phyloP scores from a whole-genome alignment of 208 protist genomes.

The Wallacemonas sp. region DNA sequence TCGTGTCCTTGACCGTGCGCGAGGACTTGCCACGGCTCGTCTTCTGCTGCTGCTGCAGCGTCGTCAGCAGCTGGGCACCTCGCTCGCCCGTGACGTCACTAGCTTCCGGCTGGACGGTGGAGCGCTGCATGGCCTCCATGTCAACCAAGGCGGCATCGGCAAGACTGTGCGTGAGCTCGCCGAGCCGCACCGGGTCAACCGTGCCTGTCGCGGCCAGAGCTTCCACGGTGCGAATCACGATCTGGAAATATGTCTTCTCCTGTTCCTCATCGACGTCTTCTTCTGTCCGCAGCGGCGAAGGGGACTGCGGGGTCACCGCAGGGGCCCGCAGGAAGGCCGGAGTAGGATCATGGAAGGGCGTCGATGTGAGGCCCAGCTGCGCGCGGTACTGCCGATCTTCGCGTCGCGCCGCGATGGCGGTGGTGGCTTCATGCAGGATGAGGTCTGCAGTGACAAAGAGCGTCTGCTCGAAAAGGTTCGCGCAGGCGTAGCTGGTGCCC shows the following conservation, averaged over 20 bases:
- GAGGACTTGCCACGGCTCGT: not conserved
- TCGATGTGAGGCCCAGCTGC: constrained; percentile 19
- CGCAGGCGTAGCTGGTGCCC: constrained; percentile 18
- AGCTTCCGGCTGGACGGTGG: not conserved
- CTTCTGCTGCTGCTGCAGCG: not conserved
- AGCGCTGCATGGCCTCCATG: not conserved
- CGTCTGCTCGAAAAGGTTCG: constrained; percentile 21
- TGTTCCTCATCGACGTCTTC: constrained; percentile 34
- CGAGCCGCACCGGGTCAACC: constrained; percentile 13
- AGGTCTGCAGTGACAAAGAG: constrained; percentile 15
- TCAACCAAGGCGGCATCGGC: constrained; percentile 16
- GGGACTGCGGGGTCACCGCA: not conserved
- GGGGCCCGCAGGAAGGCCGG: not conserved
- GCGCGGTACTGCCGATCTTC: constrained; percentile 16
- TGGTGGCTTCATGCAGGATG: constrained; percentile 17
- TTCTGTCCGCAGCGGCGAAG: constrained; percentile 11
- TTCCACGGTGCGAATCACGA: constrained; percentile 30
- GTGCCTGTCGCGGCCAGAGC: constrained; percentile 11
- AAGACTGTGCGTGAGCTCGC: constrained; percentile 14
- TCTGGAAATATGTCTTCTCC: constrained; percentile 26
- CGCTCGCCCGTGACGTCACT: not conserved
- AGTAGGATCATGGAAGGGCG: not conserved
- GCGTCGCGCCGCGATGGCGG: constrained; percentile 14
- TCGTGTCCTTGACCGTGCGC: not conserved
- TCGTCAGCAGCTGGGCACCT: constrained; percentile 1